Evolutionary conservation across 164 flowering plant species (phyloP), one percentile per base, ranked within the genome.

Genomic region (Aristolochia californica): DNA sequence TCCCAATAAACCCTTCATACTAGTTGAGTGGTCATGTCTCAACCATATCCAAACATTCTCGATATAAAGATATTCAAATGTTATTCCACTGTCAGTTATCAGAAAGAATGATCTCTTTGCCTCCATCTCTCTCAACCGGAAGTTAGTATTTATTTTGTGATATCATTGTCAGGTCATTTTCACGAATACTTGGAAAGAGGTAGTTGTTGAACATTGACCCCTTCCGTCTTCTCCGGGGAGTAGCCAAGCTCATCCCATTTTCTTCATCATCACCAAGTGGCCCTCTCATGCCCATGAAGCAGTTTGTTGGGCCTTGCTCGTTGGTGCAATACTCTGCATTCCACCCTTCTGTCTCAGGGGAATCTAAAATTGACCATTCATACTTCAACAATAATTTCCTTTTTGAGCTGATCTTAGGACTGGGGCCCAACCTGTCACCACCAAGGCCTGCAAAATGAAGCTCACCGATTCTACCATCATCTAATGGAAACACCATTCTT

Each of bases 311-410:
- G 12, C 97, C 91, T 56, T 83, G 86, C 47, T 79, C 78, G 62
- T 83, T 84, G 22, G 73, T 80, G 76, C 97, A 89, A 51, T 89
- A 89, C 66, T 87, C 91, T 57, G 80, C 78, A 62, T 89, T 89
- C 97, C 97, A 89, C 58, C 97, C 97, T 78, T 89, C 97, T 4
- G 82, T 71, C 64, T 86, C 91, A 15, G 97, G 97, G 53, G 83
- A 83, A 64, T 89, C 95, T 67, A 89, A 38, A 24, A 83, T 62
- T 47, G 91, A 70, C 97, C 97, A 89, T 43, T 71, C 73, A 51
- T 83, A 82, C 64, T 80, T 80, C 11, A 17, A 15, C 45, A 73
- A 57, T 44, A 74, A 24, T 75, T 76, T 86, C 68, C 76, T 81
- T 24, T 83, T 62, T 57, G 43, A 9, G 53, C 53, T 79, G 16